phyloP scores from a whole-genome alignment of 768 basidiomycete genomes.

The Lactarius hengduanensis region DNA sequence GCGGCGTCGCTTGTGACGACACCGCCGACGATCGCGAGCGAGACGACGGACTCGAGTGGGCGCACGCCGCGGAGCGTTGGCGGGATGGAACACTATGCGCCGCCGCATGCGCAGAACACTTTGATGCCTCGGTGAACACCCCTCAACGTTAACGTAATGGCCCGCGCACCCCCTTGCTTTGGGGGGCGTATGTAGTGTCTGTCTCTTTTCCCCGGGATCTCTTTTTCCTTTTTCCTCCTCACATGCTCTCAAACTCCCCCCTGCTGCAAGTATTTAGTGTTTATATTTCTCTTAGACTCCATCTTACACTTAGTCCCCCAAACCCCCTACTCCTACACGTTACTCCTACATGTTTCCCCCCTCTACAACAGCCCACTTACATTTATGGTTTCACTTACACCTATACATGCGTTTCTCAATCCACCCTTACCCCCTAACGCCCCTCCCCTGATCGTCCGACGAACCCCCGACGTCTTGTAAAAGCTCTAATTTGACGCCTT shows the following conservation, averaged over 20 bases:
- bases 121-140: conserved; percentile 10
- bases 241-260: background rate
- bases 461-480: background rate
- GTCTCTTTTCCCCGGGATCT: background rate
- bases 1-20: conserved; percentile 67
- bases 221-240: background rate
- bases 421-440: background rate
- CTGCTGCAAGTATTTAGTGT: conserved; percentile 19
- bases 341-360: background rate
- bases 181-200: background rate
- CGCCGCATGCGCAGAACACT: conserved; percentile 7
- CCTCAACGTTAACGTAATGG: background rate
- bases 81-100: conserved; percentile 38
- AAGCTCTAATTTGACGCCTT: background rate
- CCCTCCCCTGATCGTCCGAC: background rate
- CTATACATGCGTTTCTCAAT: background rate
- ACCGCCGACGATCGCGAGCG: conserved; percentile 52
- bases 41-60: conserved; percentile 53
- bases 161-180: background rate
- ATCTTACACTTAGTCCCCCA: background rate
- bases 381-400: conserved; percentile 2
- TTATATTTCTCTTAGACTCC: conserved; percentile 11
- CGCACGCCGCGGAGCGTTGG: conserved; percentile 51
- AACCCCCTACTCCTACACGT: background rate
- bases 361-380: background rate